These are phyloP conservation scores for Leccinum subgranulosum DNA, from an alignment of 768 basidiomycete genomes.

Conservation along the genomic window DNA sequence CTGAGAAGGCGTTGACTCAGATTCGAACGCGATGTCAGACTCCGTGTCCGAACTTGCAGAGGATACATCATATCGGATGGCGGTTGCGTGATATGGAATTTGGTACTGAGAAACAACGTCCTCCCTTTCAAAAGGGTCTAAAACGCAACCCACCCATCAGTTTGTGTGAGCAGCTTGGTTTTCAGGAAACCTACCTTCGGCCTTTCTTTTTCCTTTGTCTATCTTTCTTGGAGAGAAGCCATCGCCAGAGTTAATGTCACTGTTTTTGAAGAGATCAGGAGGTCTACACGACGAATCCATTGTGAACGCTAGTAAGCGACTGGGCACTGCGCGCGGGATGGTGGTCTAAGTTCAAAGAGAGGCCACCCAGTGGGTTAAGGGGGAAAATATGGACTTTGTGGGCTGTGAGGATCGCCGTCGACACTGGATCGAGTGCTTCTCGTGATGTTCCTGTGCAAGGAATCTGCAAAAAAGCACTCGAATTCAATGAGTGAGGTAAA, in stretches of 20 bases:
- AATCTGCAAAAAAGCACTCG: neutral
- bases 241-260: neutral
- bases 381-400: no score
- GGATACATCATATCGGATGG: neutral
- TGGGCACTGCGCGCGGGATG: neutral
- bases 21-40: neutral
- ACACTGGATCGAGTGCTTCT: conserved; percentile 12
- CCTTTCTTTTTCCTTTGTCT: conserved; percentile 23
- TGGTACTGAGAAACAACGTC: neutral
- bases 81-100: neutral
- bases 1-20: conserved; percentile 4
- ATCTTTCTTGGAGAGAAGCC: neutral
- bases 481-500: neutral
- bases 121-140: conserved; percentile 10
- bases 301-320: neutral
- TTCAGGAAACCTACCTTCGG: conserved; percentile 6
- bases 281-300: conserved; percentile 13
- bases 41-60: conserved; percentile 9
- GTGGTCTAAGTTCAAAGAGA: conserved; percentile 7
- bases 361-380: neutral
- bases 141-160: neutral
- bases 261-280: conserved; percentile 5
- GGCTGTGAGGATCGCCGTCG: no score
- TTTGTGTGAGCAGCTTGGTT: neutral
- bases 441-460: conserved; percentile 10